These are phyloP conservation scores for Alternaria panax DNA, from an alignment of 2,329 filamentous ascomycete genomes.

Conservation along the genomic window DNA sequence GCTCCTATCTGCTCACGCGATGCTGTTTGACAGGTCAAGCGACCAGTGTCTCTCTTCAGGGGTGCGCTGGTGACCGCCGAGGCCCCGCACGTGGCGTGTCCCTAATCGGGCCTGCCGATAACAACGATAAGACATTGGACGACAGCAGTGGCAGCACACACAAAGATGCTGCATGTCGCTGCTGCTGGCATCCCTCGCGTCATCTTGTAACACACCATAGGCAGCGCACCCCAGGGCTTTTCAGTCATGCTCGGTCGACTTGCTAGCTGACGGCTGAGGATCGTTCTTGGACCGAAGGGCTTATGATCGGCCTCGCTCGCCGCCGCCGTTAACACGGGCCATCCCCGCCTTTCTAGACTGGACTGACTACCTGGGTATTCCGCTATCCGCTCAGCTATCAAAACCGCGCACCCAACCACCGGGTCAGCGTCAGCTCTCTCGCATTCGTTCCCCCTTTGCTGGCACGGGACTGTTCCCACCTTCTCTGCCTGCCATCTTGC, in stretches of 20 bases:
- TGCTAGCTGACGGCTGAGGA: slow-evolving; percentile 3
- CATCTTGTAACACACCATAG: slow-evolving; percentile 6
- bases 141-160: slow-evolving; percentile 9
- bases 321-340: slow-evolving; percentile 27
- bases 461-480: slow-evolving; percentile 5
- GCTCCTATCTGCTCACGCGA: slow-evolving; percentile 22
- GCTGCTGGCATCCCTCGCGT: slow-evolving; percentile 9
- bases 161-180: neutral
- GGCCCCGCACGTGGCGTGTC: slow-evolving; percentile 26
- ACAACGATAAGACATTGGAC: slow-evolving; percentile 23
- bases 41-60: slow-evolving; percentile 18
- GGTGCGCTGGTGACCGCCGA: slow-evolving; percentile 24
- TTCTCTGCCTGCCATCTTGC: slow-evolving; percentile 14
- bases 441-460: slow-evolving; percentile 13
- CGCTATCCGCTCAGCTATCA: slow-evolving; percentile 22
- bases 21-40: slow-evolving; percentile 21
- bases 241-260: neutral
- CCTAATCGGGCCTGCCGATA: slow-evolving; percentile 14
- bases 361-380: slow-evolving; percentile 8
- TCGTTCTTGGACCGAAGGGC: slow-evolving; percentile 2
- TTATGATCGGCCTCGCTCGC: slow-evolving; percentile 8
- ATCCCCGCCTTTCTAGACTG: slow-evolving; percentile 29
- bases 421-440: slow-evolving; percentile 22
- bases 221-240: neutral
- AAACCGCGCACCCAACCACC: slow-evolving; percentile 37